Evolutionary conservation across 495 filamentous ascomycete genomes (phyloP), one percentile per base, ranked within the genome.

Genomic region (Penicillium crystallinum): DNA sequence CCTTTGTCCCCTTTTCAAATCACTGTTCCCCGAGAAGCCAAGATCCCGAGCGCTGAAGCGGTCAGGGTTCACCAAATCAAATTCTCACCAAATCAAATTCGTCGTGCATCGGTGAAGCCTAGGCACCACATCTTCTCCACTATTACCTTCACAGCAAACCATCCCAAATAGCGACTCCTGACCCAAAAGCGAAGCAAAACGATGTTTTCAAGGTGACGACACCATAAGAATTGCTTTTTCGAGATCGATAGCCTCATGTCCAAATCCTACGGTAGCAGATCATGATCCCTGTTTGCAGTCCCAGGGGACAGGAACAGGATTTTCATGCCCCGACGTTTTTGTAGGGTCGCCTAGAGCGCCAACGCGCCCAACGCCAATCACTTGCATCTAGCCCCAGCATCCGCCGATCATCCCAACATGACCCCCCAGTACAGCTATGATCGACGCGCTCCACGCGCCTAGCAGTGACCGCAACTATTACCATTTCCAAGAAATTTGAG

Each of bases 251-350:
- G 37, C 29, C 48, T 34, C 48, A 39, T 50, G 37, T 50, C 48
- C 38, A 29, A 25, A 50, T 41, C 22, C 37, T 27, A 50, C 38
- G 38, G 48, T 50, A 41, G 30, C 19, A 41, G 30, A 22, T 5
- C 18, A 4, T 22, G 15, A 31, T 18, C 29, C 29, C 18, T 7
- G 23, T 27, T n/a, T 35, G 45, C 10, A 17, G 9, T 7, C 21
- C 34, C 34, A 30, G 15, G 22, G 5, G 14, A 37, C 18, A 22
- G 27, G 18, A 11, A 5, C 25, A 49, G 35, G 23, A 7, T 3
- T 27, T n/a, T n/a, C n/a, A n/a, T n/a, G n/a, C 23, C 3, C 23
- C 23, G 7, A 27, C n/a, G n/a, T 27, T 27, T 27, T 3, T 27
- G 3, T 27, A 3, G 21, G 18, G n/a, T 25, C 11, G 27, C 27